Evolutionary conservation across 805 yeast species (phyloP), one percentile per base, ranked within the genome.

Genomic region (Lipomyces chichibuensis): DNA sequence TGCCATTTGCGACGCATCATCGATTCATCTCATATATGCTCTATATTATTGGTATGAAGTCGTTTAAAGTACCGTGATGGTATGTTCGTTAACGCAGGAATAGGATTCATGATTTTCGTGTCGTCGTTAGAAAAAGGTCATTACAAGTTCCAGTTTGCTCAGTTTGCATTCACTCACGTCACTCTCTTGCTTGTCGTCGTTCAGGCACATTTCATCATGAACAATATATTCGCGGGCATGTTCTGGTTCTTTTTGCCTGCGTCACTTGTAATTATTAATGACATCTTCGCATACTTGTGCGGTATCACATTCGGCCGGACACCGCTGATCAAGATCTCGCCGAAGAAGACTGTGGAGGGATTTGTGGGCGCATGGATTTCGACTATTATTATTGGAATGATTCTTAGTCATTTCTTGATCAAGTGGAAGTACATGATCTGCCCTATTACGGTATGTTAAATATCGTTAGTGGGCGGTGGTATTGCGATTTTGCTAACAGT

Each of bases 291-390:
- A 32, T 95, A 95, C 77, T 82, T 95, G 59, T 95, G 98, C 80
- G 99, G 99, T 57, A 95, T 95, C 72, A 91, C 98, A 1, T 92
- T 95, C 80, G 99, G 99, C 64, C 86, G 84, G 70, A 94, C 98
- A 51, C 97, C 91, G 75, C 85, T 95, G 74, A 91, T 95, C 73
- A 92, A 90, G 61, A 92, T 95, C 70, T 91, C 97, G 13, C 99
- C 99, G 65, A 95, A 95, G 79, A 95, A 95, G 80, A 95, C 99
- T 2, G 92, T 94, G 49, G 99, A 95, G 80, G 99, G 99, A 2
- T 95, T 95, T 75, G 80, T 94, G 60, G 99, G 99, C 62, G 99
- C 98, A 20, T 95, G 99, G 99, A 79, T 92, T 59, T 94, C 95
- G 76, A 95, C 99, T 9, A 88, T 91, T 6, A 69, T 90, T 46